Base-by-base conservation (phyloP, 805 yeast species). In the Zygotorulaspora danielsina region DNA sequence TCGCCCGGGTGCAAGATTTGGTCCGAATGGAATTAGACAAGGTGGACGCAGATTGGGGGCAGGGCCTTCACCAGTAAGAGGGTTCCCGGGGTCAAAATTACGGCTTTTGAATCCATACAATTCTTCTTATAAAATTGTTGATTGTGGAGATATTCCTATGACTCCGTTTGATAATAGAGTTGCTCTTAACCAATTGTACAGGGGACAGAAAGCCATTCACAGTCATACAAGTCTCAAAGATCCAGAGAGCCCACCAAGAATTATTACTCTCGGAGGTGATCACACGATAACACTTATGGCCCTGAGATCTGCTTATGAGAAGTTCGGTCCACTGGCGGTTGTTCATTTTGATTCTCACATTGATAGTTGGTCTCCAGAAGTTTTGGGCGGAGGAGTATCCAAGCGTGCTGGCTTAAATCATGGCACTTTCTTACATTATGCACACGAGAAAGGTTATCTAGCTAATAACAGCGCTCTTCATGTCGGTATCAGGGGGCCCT, bases 371-470 rank as follows among this genome's bases (percentile, higher is more conserved):
- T 71, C 72, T 46, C 85, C 85, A 1, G 54, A 63, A 31, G 70
- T 69, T 2, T 57, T 78, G 15, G 83, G 84, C 2, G 85, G 85
- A 0, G 79, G 74, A 1, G 55, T 78, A 15, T 61, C 78, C 6
- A 65, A 71, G 48, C 78, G 79, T 48, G 71, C 77, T 57, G 61
- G 65, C 17, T 53, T 76, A 34, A 79, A 78, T 49, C 85, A 79
- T 52, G 86, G 85, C 1, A 78, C 85, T 0, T 78, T 79, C 45
- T 63, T 79, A 26, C 84, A 79, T 54, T 79, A 72, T 50, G 85
- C 86, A 0, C 73, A 75, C 25, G 84, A 79, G 51, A 68, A 72
- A 28, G 84, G 85, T 0, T 78, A 73, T 48, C 60, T 78, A 26
- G 57, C 67, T 4, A 57, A 62, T 5, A 61, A 64, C 19, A 64